phyloP scores from a whole-genome alignment of 2,329 filamentous ascomycete species.

The Erysiphe pulchra region DNA sequence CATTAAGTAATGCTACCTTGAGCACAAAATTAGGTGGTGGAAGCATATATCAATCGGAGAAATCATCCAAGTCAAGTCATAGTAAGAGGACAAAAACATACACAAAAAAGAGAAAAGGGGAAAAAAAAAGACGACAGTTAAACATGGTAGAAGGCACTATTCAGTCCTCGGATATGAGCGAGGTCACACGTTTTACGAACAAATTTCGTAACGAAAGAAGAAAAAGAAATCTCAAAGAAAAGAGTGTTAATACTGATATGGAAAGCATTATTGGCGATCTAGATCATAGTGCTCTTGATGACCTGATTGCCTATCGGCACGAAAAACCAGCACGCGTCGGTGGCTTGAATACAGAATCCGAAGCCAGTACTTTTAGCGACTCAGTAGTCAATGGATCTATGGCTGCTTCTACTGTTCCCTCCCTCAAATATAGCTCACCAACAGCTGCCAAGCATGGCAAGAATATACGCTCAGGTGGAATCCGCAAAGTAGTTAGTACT shows the following conservation, averaged over 20 bases:
- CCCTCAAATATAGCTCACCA: not conserved
- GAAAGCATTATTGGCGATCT: constrained; percentile 6
- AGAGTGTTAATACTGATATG: constrained; percentile 6
- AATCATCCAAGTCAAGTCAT: constrained; percentile 15
- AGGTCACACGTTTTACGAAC: constrained; percentile 10
- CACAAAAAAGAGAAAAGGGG: constrained; percentile 12
- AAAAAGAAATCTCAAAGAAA: constrained; percentile 7
- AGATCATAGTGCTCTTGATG: constrained; percentile 26
- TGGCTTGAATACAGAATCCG: constrained; percentile 60
- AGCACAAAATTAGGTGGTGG: constrained; percentile 71
- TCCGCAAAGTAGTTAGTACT: constrained; percentile 10
- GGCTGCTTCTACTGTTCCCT: constrained; percentile 23
- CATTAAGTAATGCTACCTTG: constrained; percentile 58
- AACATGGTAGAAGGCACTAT: constrained; percentile 3
- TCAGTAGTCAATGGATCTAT: constrained; percentile 24
- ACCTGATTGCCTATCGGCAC: constrained; percentile 61
- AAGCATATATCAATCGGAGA: constrained; percentile 46
- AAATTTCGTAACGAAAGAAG: constrained; percentile 12
- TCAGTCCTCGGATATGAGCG: constrained; percentile 7
- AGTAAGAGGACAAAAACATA: constrained; percentile 14
- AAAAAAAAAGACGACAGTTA: constrained; percentile 6
- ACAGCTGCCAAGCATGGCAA: constrained; percentile 6
- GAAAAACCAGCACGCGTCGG: constrained; percentile 73
- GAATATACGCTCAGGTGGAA: constrained; percentile 9
- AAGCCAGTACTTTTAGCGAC: constrained; percentile 59